A percentile compares a stretch with the other conserved stretches of the same genome.
phyloP scores from a whole-genome alignment of 2,329 filamentous ascomycete genomes.

The Sordariomycetes sp. region DNA sequence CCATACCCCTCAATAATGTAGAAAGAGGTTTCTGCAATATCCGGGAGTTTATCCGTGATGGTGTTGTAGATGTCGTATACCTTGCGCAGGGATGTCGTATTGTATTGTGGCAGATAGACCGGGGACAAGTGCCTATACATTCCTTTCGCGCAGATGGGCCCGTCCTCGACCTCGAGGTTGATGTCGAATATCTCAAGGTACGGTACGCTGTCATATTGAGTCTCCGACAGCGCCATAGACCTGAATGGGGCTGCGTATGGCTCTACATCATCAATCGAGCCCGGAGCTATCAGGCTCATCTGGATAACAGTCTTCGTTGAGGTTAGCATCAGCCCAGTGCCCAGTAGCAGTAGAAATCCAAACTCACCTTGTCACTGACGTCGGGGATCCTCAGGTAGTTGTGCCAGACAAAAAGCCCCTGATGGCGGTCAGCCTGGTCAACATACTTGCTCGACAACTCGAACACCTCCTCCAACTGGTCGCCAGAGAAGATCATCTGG shows the following conservation, averaged over 20 bases:
- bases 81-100: background rate
- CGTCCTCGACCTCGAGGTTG: background rate
- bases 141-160: background rate
- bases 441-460: background rate
- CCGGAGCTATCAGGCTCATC: background rate
- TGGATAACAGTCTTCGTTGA: background rate
- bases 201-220: background rate
- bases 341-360: background rate
- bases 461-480: background rate
- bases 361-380: background rate
- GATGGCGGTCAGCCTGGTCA: background rate
- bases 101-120: background rate
- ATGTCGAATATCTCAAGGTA: background rate
- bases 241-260: background rate
- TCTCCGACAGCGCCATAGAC: background rate
- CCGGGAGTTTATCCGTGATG: background rate
- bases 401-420: background rate
- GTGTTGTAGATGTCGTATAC: background rate
- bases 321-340: background rate
- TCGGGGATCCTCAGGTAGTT: background rate
- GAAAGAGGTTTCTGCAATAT: background rate
- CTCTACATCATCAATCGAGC: background rate
- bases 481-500: background rate
- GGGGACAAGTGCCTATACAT: background rate
- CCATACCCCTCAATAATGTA: background rate